Base-by-base conservation (phyloP, 768 basidiomycete genomes). In the Mrakia blollopis region DNA sequence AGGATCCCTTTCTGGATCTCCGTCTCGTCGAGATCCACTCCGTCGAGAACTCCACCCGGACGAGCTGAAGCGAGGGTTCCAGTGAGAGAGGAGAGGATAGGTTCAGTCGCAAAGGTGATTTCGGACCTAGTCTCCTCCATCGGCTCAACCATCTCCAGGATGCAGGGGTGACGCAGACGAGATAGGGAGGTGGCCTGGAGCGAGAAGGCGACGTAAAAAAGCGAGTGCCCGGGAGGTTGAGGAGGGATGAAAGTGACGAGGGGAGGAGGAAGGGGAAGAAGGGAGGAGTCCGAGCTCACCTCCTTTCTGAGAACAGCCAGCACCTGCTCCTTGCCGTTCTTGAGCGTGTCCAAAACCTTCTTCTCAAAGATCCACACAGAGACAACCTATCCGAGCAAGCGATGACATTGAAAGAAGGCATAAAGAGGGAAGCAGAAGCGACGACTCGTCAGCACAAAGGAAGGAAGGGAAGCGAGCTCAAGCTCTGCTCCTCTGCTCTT, bases 1-100 rank as follows among this genome's bases (percentile, higher is more conserved):
- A 98, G 86, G 44, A 96, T 90, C 21, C 97, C 97, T 84, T 98
- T 98, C 82, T 98, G 97, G 54, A 98, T 94, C 86, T 99, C 97
- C 60, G 98, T 91, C 85, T 99, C 97, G 83, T 99, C 97, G 32
- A 99, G 85, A 81, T 98, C 96, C n/a, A 83, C 80, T 16, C 82
- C 81, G 14, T 77, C 79, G 9, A 77, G 61, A 13, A 77, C 76
- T 14, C 71, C 76, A 4, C 71, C 71, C 14, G 71, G 57, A 6
- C 77, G 50, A 28, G 72, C 77, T 23, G 65, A 70, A 35, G 47
- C 61, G 7, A 78, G 63, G 23, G 77, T 60, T 16, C 63, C 69
- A 5, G 72, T 88, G 18, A 99, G 87, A 1, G 93, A 92, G 0
- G 93, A 91, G 14, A 92, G 84, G 44, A 98, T 86, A 41, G 91